Evolutionary conservation across 768 basidiomycete genomes (phyloP), one percentile per base, ranked within the genome.

Genomic region (Tricholoma furcatifolium): DNA sequence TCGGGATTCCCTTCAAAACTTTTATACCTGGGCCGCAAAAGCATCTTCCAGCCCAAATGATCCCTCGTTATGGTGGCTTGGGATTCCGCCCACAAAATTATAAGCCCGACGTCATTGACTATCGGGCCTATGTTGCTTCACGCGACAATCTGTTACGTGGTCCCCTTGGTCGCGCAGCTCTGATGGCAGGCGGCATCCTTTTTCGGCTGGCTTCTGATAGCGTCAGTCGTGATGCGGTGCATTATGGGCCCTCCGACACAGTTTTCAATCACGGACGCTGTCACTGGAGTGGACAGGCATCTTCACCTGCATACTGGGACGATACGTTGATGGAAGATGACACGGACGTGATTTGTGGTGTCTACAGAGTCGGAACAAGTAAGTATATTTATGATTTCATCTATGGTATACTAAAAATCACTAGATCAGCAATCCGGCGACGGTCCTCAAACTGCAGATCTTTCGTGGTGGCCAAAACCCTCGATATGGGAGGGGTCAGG

Each of bases 181-280:
- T 65, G 30, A 34, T 65, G 39, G 42, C 51, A 7, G 67, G 67
- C 20, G 65, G 67, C n/a, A 50, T 66, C 21, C 35, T 68, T 14
- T 47, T 51, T n/a, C 62, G 64, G 31, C 46, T 67, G 39, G 63
- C 66, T 9, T 47, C 35, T 11, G 45, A 59, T 23, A 43, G 43
- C 32, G 43, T 60, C 5, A 24, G 39, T 6, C 30, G 27, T n/a
- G 55, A 58, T 8, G 18, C 49, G 10, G 59, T 63, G 2, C 42
- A 54, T 14, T 34, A 48, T 35, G 65, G 63, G 4, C 66, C 65
- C 15, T 60, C 60, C 7, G 46, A 50, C 15, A 18, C 43, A 11
- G 53, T 52, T 23, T 43, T 50, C 30, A 18, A 30, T 15, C 27
- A 47, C 15, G 56, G 59, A 15, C 8, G 18, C n/a, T 36, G 36